Base-by-base conservation (phyloP, 116 monocot genomes). In the Phalaenopsis hybrid region DNA sequence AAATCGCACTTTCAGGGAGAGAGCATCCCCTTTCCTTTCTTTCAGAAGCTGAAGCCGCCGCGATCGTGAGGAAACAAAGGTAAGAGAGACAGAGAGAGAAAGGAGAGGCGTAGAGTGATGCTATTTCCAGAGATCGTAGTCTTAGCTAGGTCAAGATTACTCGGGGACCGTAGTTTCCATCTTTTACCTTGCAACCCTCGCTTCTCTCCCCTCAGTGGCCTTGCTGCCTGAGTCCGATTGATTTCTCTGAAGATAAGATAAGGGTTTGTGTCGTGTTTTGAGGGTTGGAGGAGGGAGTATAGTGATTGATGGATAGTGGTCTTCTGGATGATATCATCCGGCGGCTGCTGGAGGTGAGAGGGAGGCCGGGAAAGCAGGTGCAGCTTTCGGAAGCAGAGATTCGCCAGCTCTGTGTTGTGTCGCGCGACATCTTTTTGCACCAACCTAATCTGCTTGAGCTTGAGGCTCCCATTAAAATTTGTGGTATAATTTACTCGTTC, bases 381-480 rank as follows among this genome's bases (percentile, higher is more conserved):
- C 78, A 81, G 85, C 72, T 85, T 16, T 81, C 85, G 52, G 85
- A 85, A 78, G 78, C 78, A 10, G 85, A 85, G 85, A 85, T 85
- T 68, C 58, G 77, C 21, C 70, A 81, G 85, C 78, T 85, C 57
- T 85, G 85, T 43, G 51, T 78, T 49, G 78, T 73, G 18, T 81
- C 85, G 6, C 81, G 65, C 17, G 81, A 78, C 6, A 85, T 85
- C 68, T 85, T 85, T 73, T 10, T 85, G 57, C 68, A 81, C 70
- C 85, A 85, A 76, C 81, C 85, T 8, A 85, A 81, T 81, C 73
- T 85, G 9, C 81, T 85, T 41, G 85, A 85, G 81, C 85, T 85
- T 70, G 85, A 85, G 44, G 85, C 85, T 69, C 85, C 85, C 18
- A 85, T 85, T 52, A 85, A 85, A 58, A 85, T 85, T 72, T 85